Evolutionary conservation across 441 rosid genomes (phyloP), one percentile per base, ranked within the genome.

Genomic region (Erodium trifolium): DNA sequence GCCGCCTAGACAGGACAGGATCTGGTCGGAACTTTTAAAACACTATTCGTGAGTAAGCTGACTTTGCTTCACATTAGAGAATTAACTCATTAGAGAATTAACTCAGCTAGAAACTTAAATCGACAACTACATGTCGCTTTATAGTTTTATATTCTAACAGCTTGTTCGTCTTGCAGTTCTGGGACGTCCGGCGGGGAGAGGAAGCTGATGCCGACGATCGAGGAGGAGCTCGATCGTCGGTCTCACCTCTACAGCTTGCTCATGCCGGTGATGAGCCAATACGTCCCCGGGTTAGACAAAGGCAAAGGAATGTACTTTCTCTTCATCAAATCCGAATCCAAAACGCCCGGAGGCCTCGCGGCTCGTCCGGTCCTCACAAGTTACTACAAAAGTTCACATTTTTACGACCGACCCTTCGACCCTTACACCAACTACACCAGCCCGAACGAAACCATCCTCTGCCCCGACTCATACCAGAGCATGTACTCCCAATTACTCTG

Each of bases 281-380:
- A 71, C 75, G 91, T 94, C 14, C 89, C 90, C 75, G 90, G 83
- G 67, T 85, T 91, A 60, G 99, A 94, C 41, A 75, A 90, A 75
- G 99, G 99, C 73, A 94, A 91, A 86, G 99, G 97, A 77, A 90
- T 94, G 97, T 94, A 94, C 76, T 90, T 94, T 80, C 73, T 91
- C 72, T 94, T 94, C 85, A 85, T 91, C 65, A 94, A 90, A 77
- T 90, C 97, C 3, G 97, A 94, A 80, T 76, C 96, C 55, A 90
- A 86, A 69, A 89, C 99, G 2, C 96, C 97, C 7, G 80, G 92
- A 73, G 97, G 96, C 69, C 92, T 90, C 68, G 80, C 79, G 70
- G 96, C 97, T 63, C 87, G 99, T 62, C 97, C 99, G 2, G 96
- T 91, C 47, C 85, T 94, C 19, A 93, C 97, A 55, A 91, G 97